Conservation (phyloP, 108 stramenopile species). For the Aurantiochytrium sp. region DNA sequence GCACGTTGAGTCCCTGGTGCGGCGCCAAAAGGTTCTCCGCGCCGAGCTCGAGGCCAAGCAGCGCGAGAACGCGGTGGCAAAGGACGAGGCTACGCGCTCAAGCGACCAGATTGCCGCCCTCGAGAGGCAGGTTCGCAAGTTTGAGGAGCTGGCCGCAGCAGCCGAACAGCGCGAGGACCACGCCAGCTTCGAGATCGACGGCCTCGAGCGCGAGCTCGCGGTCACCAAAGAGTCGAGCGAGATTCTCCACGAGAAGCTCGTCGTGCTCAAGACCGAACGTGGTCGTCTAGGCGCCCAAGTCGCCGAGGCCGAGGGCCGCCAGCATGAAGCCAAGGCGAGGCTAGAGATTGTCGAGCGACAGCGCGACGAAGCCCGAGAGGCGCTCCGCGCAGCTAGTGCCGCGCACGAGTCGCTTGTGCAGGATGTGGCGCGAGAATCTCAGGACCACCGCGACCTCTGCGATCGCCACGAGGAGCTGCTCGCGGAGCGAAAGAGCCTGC, state of each 20-base stretch:
- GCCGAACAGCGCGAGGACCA: background rate
- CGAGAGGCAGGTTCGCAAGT: background rate
- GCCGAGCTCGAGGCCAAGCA: too few relatives aligned
- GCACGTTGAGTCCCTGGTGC: background rate
- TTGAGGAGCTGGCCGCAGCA: background rate
- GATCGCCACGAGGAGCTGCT: too few relatives aligned
- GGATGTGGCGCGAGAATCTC: too few relatives aligned
- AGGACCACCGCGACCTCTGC: too few relatives aligned
- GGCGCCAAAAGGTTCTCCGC: too few relatives aligned
- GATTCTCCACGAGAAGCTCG: background rate
- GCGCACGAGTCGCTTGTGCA: too few relatives aligned
- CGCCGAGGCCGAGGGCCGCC: background rate
- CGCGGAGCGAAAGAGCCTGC: too few relatives aligned
- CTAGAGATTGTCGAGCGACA: background rate
- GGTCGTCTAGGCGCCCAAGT: background rate
- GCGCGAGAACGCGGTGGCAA: too few relatives aligned
- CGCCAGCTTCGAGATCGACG: background rate
- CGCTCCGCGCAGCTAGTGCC: background rate
- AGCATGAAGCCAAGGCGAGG: background rate
- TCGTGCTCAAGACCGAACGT: background rate
- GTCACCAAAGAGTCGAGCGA: background rate
- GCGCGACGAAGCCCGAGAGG: background rate
- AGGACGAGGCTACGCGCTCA: too few relatives aligned
- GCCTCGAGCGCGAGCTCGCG: background rate
- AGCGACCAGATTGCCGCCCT: background rate